phyloP scores from a whole-genome alignment of 352 stramenopile species.

The Globisporangium iwayamae region DNA sequence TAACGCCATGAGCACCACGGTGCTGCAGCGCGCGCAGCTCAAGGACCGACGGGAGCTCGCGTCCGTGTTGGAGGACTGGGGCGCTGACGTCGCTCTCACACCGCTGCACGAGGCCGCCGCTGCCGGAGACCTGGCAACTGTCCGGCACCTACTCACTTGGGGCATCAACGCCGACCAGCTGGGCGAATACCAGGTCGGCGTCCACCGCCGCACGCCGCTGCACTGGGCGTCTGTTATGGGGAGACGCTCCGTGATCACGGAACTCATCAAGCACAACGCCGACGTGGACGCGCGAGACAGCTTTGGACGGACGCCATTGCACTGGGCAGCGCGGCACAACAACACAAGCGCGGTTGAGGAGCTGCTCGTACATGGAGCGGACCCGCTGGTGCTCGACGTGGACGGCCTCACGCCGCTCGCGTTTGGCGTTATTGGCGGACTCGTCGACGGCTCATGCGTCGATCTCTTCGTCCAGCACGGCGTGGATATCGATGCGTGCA shows the following conservation, averaged over 20 bases:
- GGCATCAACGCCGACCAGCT: conserved; percentile 56
- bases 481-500: conserved; percentile 41
- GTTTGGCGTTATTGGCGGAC: conserved; percentile 54
- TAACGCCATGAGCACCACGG: conserved; percentile 63
- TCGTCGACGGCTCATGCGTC: conserved; percentile 43
- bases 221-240: conserved; percentile 81
- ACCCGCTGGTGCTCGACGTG: conserved; percentile 50
- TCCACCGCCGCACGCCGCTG: conserved; percentile 55
- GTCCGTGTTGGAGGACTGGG: conserved; percentile 63
- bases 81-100: conserved; percentile 72
- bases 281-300: conserved; percentile 65
- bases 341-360: conserved; percentile 49
- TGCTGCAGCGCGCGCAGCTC: conserved; percentile 67
- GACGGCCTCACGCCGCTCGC: conserved; percentile 64
- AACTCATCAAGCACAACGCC: conserved; percentile 43
- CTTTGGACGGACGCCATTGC: conserved; percentile 53
- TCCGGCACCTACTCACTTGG: conserved; percentile 54
- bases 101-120: conserved; percentile 68
- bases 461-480: conserved; percentile 50
- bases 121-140: conserved; percentile 42
- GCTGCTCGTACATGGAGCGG: conserved; percentile 45
- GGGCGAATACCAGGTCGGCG: conserved; percentile 65
- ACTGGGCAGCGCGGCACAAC: conserved; percentile 79
- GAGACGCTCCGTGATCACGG: conserved; percentile 39
- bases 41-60: conserved; percentile 55